Base-by-base conservation (phyloP, 2,329 filamentous ascomycete species). In the Aspergillus udagawae region DNA sequence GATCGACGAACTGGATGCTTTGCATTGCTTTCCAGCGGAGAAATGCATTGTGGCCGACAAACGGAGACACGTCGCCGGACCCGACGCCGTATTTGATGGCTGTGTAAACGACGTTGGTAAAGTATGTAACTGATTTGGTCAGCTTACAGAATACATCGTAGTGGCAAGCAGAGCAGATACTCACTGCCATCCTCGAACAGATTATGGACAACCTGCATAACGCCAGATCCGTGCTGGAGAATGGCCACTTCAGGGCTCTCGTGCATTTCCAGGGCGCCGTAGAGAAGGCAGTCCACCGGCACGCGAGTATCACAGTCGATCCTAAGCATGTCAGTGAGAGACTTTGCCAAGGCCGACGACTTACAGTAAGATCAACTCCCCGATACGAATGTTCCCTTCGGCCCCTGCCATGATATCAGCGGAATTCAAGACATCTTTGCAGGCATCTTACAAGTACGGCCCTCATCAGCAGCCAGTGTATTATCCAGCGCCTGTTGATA, bases 311-410 rank as follows among this genome's bases (percentile, higher is more conserved):
- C 86, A 1, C 83, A 88, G 69, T 89, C 86, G 57, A 89, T 83
- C 52, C 56, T 58, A 9, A n/a, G 2, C 4, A 17, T 17, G 38
- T 42, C 38, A 52, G 5, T 20, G 27, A 35, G 48, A 1, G 20
- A 50, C 29, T 52, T 4, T 17, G 17, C 1, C 4, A 17, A 8
- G 14, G 38, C 3, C n/a, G 2, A 23, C 12, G 12, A 61, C 57
- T 44, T 55, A 62, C 60, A 90, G 78, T 17, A 90, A 75, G 55
- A 89, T 87, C 64, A 85, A 92, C 74, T 95, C 91, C 55, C 91
- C 91, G 23, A 95, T 80, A 52, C 91, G 89, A 64, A 96, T 88
- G 73, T 94, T 92, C 60, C 91, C 91, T 69, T 91, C 90, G 20
- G 90, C 90, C 82, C 79, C 63, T 84, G 82, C n/a, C 5, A 42